Conservation (phyloP, 23 red algal species). For the Pyropia yezoensis region DNA sequence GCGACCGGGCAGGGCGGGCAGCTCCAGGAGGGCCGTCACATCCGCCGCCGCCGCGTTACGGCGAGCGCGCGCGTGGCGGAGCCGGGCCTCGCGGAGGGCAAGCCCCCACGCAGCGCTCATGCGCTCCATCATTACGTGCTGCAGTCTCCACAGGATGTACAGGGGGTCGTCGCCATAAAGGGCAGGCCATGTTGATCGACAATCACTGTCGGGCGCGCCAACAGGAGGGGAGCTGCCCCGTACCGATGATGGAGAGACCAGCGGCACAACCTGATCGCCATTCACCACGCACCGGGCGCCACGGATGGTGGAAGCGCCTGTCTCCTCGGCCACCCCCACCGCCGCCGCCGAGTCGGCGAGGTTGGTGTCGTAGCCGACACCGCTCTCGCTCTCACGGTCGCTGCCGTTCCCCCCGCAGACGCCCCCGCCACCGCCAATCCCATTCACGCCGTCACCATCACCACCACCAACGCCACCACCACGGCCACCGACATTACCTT, state of each 20-base stretch:
- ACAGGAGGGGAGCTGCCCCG: neutral
- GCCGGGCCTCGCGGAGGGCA: conserved; percentile 23
- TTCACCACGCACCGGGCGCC: neutral
- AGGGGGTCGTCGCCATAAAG: conserved; percentile 82
- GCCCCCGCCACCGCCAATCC: too few species aligned
- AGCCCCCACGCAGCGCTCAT: conserved; percentile 42
- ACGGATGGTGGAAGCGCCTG: neutral
- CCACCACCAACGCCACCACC: too few species aligned
- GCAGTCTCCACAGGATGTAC: conserved; percentile 79
- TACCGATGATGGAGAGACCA: neutral
- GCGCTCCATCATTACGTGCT: conserved; percentile 70
- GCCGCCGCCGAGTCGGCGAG: conserved; percentile 9
- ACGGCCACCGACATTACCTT: too few species aligned
- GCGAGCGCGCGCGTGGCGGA: conserved; percentile 14
- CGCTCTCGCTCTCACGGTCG: too few species aligned
- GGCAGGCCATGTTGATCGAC: conserved; percentile 6
- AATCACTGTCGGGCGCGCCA: neutral
- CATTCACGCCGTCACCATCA: too few species aligned
- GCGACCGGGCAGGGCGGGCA: neutral
- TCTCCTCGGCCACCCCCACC: conserved; percentile 7
- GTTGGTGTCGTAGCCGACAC: neutral
- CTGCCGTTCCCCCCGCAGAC: too few species aligned
- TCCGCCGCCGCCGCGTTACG: conserved; percentile 10
- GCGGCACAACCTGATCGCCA: conserved; percentile 4
- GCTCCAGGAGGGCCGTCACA: neutral